Base-by-base conservation (phyloP, 139 green algal genomes). In the Micractinium sp. region DNA sequence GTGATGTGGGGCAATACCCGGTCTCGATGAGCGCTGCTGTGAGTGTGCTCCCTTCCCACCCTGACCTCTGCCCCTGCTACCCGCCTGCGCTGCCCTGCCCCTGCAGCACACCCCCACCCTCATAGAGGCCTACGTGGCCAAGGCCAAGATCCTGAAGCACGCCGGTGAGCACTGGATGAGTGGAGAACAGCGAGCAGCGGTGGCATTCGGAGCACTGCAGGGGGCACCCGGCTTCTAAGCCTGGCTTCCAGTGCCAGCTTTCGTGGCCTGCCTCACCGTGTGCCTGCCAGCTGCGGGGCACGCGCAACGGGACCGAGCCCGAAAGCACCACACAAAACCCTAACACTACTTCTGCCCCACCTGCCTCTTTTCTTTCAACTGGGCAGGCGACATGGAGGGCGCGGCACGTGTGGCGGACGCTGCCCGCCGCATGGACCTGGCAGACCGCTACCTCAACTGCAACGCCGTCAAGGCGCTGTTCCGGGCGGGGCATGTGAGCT, bases 371-470 rank as follows among this genome's bases (percentile, higher is more conserved):
- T 80, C 31, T 38, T 20, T 35, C 27, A 29, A 22, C 74, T 35
- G 31, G 7, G 7, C 41, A 84, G 78, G 78, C 27, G 94, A 98
- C 87, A 36, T 89, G 25, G 47, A 89, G 41, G 93, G 90, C 29
- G 96, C 96, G 25, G 95, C 94, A 3, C 88, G 80, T 2, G 88
- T 94, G 56, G 95, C 96, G 22, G 94, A 97, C 56, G 89, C 92
- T 0, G 96, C 95, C 0, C 94, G 96, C 29, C 92, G 89, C 74
- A 90, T 97, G 85, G 97, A 99, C 92, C 92, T 98, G 27, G 93
- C 94, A 7, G 97, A 99, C 95, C 95, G 98, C 81, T 99, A 97
- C 92, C 90, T 99, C 78, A 99, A 99, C 95, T 95, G 91, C 82
- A 81, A 94, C 71, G 94, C 95, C 1, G 95, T 96, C 36, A 98